Evolutionary conservation across 139 green algal genomes (phyloP).

Genomic region (Chlorella ohadii): DNA sequence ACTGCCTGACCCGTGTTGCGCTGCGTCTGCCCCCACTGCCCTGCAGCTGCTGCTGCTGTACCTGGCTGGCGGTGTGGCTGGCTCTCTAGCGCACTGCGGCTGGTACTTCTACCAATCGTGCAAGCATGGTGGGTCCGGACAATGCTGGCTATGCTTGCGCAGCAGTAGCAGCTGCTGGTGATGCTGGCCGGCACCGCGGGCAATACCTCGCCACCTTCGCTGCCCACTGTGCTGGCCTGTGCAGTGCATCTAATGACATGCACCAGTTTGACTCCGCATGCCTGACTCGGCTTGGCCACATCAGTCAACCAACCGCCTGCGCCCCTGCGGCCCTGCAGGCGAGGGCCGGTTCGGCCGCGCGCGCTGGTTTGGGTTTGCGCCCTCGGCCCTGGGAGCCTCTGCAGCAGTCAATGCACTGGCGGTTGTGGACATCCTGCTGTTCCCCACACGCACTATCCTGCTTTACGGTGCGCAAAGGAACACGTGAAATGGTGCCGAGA

Average conservation of each 20-base stretch:
- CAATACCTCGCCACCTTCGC: too few relatives aligned
- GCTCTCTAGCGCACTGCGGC: conserved; percentile 48
- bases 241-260: too few relatives aligned
- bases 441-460: conserved; percentile 57
- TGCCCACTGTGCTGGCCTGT: too few relatives aligned
- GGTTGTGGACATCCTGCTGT: conserved; percentile 51
- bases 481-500: not conserved
- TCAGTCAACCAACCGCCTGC: too few relatives aligned
- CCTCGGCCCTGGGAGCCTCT: conserved; percentile 45
- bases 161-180: too few relatives aligned
- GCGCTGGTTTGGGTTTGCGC: conserved; percentile 27
- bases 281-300: too few relatives aligned
- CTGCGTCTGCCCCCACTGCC: too few relatives aligned
- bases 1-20: too few relatives aligned
- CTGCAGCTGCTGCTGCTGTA: conserved; percentile 51
- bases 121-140: not conserved
- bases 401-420: conserved; percentile 58
- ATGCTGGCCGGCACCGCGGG: too few relatives aligned
- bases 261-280: too few relatives aligned
- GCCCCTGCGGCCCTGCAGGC: not conserved
- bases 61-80: conserved; percentile 37
- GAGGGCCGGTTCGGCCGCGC: not conserved
- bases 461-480: conserved; percentile 38
- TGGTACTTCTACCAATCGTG: conserved; percentile 21
- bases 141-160: not conserved